Evolutionary conservation across 116 monocot genomes (phyloP), one percentile per base, ranked within the genome.

Genomic region (Phalaenopsis hybrid): DNA sequence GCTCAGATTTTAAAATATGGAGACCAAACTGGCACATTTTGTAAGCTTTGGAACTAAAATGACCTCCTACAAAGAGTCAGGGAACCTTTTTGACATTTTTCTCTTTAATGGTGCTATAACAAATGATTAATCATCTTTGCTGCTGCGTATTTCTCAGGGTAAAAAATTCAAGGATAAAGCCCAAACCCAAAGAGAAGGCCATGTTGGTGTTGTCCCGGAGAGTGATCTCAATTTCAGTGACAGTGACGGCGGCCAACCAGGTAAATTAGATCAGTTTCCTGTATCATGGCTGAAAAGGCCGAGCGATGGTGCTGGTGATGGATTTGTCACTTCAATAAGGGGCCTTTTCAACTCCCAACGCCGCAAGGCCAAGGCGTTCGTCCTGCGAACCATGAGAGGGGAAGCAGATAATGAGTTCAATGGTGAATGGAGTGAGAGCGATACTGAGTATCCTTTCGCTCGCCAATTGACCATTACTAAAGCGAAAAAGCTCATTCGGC

Each of bases 131-230:
- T 11, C n/a, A 31, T 9, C 41, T 77, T 65, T 77, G 23, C 5
- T 46, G 12, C 13, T 79, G 45, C n/a, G 7, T 33, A 76, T 73
- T 78, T 51, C 55, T 78, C 58, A 99, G 92, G 99, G 95, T 28
- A 99, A 94, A 81, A 99, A 99, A 69, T 99, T 99, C 88, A 99
- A 95, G 68, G 94, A 97, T 78, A 97, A 97, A 63, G 90, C 89
- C 59, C 90, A 88, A 73, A 94, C 85, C 73, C 95, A 93, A 37
- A 93, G 82, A 59, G 94, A 92, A 43, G 77, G 84, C 31, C 87
- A 77, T 81, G 88, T 78, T 31, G 74, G 77, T 44, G 81, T 83
- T 78, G 72, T 96, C 49, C 92, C 93, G 68, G 92, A 91, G 11
- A 84, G 77, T 75, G 95, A 89, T 85, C 89, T 90, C 43, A 88